These are phyloP conservation scores for Cymodocea nodosa DNA, from an alignment of 116 monocot genomes.

Conservation along the genomic window DNA sequence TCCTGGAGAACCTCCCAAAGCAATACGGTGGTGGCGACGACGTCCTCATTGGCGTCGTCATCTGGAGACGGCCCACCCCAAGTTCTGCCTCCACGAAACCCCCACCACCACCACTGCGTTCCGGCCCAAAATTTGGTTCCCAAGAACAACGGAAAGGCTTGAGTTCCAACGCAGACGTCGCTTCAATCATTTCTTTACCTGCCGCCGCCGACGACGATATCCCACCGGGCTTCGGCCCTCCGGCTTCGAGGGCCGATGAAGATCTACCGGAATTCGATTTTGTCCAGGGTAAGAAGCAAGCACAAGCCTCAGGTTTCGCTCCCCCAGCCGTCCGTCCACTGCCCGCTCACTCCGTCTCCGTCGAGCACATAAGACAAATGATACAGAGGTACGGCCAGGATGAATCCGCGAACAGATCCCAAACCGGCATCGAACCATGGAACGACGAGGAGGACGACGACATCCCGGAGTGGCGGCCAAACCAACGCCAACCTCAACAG, in stretches of 20 bases:
- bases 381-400: slow-evolving; percentile 67
- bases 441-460: slow-evolving; percentile 46
- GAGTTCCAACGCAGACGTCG: background rate
- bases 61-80: slow-evolving; percentile 43
- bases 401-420: slow-evolving; percentile 10
- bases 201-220: slow-evolving; percentile 45
- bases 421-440: slow-evolving; percentile 21
- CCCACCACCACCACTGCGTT: slow-evolving; percentile 22
- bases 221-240: slow-evolving; percentile 91
- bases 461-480: slow-evolving; percentile 67
- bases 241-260: slow-evolving; percentile 38
- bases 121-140: slow-evolving; percentile 33
- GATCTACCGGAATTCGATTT: slow-evolving; percentile 90
- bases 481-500: slow-evolving; percentile 11
- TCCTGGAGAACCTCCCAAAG: slow-evolving; percentile 29
- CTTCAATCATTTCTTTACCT: background rate
- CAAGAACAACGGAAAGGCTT: slow-evolving; percentile 36
- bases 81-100: slow-evolving; percentile 6
- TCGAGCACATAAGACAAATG: slow-evolving; percentile 56
- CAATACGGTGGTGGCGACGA: slow-evolving; percentile 23
- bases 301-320: background rate
- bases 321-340: background rate
- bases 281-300: background rate
- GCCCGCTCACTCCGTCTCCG: slow-evolving; percentile 17
- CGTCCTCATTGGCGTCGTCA: slow-evolving; percentile 54